Evolutionary conservation across 2,329 filamentous ascomycete species (phyloP), one percentile per base, ranked within the genome.

Genomic region (Colletotrichum cuscutae): DNA sequence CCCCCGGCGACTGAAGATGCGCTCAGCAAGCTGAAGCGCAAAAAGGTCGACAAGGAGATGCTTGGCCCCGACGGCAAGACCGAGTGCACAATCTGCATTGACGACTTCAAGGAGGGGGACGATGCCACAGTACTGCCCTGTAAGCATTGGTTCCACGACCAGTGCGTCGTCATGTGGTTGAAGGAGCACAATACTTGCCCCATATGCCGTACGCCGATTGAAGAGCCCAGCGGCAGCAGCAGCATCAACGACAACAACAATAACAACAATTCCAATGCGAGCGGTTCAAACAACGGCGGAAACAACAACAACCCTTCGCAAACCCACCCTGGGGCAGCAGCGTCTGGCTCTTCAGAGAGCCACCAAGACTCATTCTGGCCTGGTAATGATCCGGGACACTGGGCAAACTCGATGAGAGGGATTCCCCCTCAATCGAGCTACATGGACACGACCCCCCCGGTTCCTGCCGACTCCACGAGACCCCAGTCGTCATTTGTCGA

Each of bases 71-170:
- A 91, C 66, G 89, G 88, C 7, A 94, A 93, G 71, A 92, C 91
- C 54, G 95, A 98, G 79, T 99, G 97, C 81, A 95, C 94, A 46
- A 98, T 99, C 71, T 99, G 97, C 82, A 97, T 98, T 86, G 95
- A 98, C 68, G 90, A 94, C 32, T 92, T 97, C 74, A 87, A 90
- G 30, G 79, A 93, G 46, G 93, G 91, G 12, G 91, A 94, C 35
- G 91, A 94, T 79, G 94, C 96, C 5, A 89, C 93, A 0, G 88
- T 92, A 58, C 83, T 99, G 63, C 95, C 95, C 0, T 99, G 97
- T 83, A 93, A 91, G 72, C 97, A 99, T 79, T 98, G 95, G 94
- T 98, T 98, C 81, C 96, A 98, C 79, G 92, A 92, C 71, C 86
- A 89, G 30, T 98, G 96, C 78, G 93, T 97, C 42, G 88, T 91